Base-by-base conservation (phyloP, 140 eudicot genomes). In the Cichorium intybus region DNA sequence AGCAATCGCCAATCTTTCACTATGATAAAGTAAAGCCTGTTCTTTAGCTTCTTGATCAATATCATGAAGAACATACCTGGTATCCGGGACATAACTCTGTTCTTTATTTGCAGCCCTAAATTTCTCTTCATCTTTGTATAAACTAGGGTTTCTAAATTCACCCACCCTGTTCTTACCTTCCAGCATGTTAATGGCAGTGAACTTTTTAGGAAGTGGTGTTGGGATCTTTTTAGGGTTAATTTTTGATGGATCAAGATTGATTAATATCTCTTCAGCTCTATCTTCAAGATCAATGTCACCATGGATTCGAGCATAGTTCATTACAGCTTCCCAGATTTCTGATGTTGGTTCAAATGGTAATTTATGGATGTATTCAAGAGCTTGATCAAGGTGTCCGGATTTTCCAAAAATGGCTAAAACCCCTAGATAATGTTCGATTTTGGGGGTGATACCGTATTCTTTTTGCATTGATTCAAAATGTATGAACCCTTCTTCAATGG, bases 21-120 rank as follows among this genome's bases (percentile, higher is more conserved):
- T 89, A 37, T 89, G 97, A 69, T 89, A 84, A 29, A 86, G 85
- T 78, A 89, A 67, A 0, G 97, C 89, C 72, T 89, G 97, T 65
- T 89, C 97, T 72, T 89, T 89, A 4, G 97, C 97, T 71, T 89
- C 97, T 75, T 89, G 97, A 75, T 89, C 97, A 59, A 89, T 89
- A 71, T 89, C 97, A 57, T 89, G 97, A 66, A 89, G 95, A 45
- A 89, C 95, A 48, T 77, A 89, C 67, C 95, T 64, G 0, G 95
- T 89, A 69, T 89, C 97, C 0, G 97, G 97, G 18, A 89, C 97
- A 75, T 89, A 89, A 24, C 79, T 83, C 58, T 86, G 95, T 60
- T 84, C 85, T 52, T 89, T 89, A 69, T 65, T 83, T 10, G 97
- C 95, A 56, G 88, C 97, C 77, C 85, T 81, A 28, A 86, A 59